Base-by-base conservation (phyloP, 768 basidiomycete species). In the Cubamyces sp. region DNA sequence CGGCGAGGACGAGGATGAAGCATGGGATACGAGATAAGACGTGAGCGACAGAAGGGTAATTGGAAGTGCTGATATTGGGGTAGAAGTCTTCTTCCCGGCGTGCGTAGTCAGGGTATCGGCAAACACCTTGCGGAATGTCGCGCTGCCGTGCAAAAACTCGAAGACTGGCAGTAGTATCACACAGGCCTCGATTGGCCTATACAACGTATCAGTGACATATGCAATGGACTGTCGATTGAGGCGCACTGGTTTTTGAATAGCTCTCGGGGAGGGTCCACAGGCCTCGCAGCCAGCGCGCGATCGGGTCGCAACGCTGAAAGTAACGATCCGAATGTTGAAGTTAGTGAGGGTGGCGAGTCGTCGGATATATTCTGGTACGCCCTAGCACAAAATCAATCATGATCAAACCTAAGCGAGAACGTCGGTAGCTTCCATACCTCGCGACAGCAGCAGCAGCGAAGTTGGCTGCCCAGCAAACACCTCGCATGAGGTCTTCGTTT, bases 11-110 rank as follows among this genome's bases (percentile, higher is more conserved):
- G 81, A 75, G 5, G 88, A 87, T 12, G 86, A 83, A 14, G 87
- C 87, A 69, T 91, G 88, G 1, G 86, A 82, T 55, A 88, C 73
- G 50, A 90, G 67, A 74, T 90, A 90, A 0, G 87, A 88, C 2
- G 85, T 82, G 54, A 89, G 69, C 4, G 84, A 81, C 48, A 90
- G 67, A 12, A 87, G 69, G 12, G 81, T 82, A 64, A 80, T 76
- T 1, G 80, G 73, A 11, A 82, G 71, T 5, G 81, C 79, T 0
- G 79, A 66, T 6, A 71, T 69, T 56, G 42, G 70, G 25, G 47
- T 60, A 40, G 57, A 51, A n/a, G 68, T 65, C 56, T 62, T 69
- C 9, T 56, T 50, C n/a, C 70, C 75, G 43, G 74, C 71, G 4
- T 50, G 14, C 5, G n/a, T 7, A 1, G 39, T 26, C 14, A 64